phyloP scores from a whole-genome alignment of 768 basidiomycete species.

The Leccinum uliginosum region DNA sequence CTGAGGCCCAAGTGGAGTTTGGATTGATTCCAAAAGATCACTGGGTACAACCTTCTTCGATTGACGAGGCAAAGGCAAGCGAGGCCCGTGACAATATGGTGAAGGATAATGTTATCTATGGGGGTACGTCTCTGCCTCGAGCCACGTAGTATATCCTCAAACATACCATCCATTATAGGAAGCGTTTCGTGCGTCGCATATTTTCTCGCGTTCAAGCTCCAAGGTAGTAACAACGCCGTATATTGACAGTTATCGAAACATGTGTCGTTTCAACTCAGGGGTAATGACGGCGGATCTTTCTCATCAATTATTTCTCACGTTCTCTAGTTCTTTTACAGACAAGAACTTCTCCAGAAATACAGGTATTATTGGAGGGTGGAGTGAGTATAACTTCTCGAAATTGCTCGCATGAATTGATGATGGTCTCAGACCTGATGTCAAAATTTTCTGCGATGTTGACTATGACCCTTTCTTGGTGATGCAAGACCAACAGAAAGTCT shows the following conservation, averaged over 20 bases:
- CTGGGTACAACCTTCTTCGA: constrained; percentile 76
- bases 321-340: constrained; percentile 74
- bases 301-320: background rate
- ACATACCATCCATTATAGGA: constrained; percentile 35
- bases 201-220: background rate
- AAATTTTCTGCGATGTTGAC: constrained; percentile 76
- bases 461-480: constrained; percentile 81
- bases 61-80: constrained; percentile 67
- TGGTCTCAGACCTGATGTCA: constrained; percentile 59
- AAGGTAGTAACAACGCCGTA: constrained; percentile 1
- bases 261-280: constrained; percentile 94
- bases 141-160: constrained; percentile 1
- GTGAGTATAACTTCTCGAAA: constrained; percentile 39
- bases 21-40: constrained; percentile 64
- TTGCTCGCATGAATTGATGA: constrained; percentile 5
- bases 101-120: constrained; percentile 60
- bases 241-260: constrained; percentile 73
- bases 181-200: constrained; percentile 59
- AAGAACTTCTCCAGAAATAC: constrained; percentile 69
- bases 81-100: constrained; percentile 58
- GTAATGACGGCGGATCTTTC: constrained; percentile 33
- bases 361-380: constrained; percentile 92
- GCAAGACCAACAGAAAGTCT: constrained; percentile 76
- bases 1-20: constrained; percentile 39
- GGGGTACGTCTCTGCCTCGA: constrained; percentile 37